phyloP scores from a whole-genome alignment of 352 stramenopile species.

The Globisporangium heterothallicum region DNA sequence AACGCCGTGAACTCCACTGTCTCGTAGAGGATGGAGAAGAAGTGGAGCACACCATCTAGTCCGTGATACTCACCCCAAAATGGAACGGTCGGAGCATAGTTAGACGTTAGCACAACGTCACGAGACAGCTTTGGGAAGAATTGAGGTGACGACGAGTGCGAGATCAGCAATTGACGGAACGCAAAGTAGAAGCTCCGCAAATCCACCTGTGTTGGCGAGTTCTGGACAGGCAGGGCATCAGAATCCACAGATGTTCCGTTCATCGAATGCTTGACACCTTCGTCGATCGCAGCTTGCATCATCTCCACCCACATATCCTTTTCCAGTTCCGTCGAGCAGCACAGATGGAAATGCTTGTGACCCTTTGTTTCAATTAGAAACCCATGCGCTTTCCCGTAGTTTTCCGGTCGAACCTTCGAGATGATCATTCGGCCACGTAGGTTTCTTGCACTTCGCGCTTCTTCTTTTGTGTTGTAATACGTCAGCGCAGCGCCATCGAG shows the following conservation, averaged over 20 bases:
- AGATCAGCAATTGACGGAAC: slow-evolving; percentile 85
- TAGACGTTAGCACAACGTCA: slow-evolving; percentile 82
- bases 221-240: slow-evolving; percentile 31
- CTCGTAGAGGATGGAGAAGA: slow-evolving; percentile 88
- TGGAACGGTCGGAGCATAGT: slow-evolving; percentile 83
- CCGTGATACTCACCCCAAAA: slow-evolving; percentile 89
- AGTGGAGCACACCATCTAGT: slow-evolving; percentile 81
- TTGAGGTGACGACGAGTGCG: slow-evolving; percentile 81
- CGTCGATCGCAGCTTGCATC: slow-evolving; percentile 87
- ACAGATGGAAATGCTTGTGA: slow-evolving; percentile 87
- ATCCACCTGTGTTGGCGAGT: slow-evolving; percentile 75
- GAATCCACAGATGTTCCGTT: slow-evolving; percentile 21
- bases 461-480: slow-evolving; percentile 87
- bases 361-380: slow-evolving; percentile 85
- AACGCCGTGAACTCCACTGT: slow-evolving; percentile 86
- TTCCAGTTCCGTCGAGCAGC: slow-evolving; percentile 80
- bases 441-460: slow-evolving; percentile 74
- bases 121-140: slow-evolving; percentile 85
- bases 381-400: slow-evolving; percentile 85
- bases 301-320: slow-evolving; percentile 91
- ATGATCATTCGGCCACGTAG: slow-evolving; percentile 80
- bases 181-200: slow-evolving; percentile 84
- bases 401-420: slow-evolving; percentile 72
- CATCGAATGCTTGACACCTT: slow-evolving; percentile 37
- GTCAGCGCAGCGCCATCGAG: slow-evolving; percentile 76